A percentile compares a stretch with the other conserved stretches of the same genome.
Conservation (phyloP, 2,329 filamentous ascomycete genomes). For the Escovopsis sp. region DNA sequence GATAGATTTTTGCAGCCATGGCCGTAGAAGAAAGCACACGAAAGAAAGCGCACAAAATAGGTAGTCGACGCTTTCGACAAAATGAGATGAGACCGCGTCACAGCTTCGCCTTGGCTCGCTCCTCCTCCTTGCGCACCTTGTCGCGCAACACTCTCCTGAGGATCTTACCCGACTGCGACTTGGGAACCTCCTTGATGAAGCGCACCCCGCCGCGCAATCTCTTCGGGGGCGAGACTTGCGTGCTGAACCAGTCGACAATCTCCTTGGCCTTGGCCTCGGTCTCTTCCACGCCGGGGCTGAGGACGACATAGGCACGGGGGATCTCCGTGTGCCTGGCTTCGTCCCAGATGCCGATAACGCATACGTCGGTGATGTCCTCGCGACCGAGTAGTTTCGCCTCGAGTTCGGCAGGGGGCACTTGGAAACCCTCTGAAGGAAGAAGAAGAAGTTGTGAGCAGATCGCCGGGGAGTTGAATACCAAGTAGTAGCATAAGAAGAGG, state of each 20-base stretch:
- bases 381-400: slow-evolving; percentile 33
- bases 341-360: slow-evolving; percentile 48
- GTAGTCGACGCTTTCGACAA: neutral
- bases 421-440: slow-evolving; percentile 39
- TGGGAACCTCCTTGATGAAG: slow-evolving; percentile 55
- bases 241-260: slow-evolving; percentile 27
- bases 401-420: slow-evolving; percentile 55
- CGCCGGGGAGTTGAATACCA: neutral
- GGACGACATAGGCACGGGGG: slow-evolving; percentile 34
- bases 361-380: slow-evolving; percentile 39
- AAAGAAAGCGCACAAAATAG: neutral
- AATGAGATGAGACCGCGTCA: slow-evolving; percentile 9
- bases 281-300: slow-evolving; percentile 20
- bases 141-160: slow-evolving; percentile 34
- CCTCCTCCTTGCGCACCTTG: slow-evolving; percentile 22
- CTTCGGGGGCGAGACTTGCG: slow-evolving; percentile 51
- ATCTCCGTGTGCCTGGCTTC: slow-evolving; percentile 49
- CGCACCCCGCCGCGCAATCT: slow-evolving; percentile 54
- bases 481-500: slow-evolving; percentile 4
- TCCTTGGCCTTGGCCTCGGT: slow-evolving; percentile 19
- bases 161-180: slow-evolving; percentile 45
- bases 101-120: slow-evolving; percentile 19
- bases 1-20: neutral
- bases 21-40: neutral
- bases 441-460: neutral